Conservation (phyloP, 495 filamentous ascomycete genomes). For the Xylaria venustula region DNA sequence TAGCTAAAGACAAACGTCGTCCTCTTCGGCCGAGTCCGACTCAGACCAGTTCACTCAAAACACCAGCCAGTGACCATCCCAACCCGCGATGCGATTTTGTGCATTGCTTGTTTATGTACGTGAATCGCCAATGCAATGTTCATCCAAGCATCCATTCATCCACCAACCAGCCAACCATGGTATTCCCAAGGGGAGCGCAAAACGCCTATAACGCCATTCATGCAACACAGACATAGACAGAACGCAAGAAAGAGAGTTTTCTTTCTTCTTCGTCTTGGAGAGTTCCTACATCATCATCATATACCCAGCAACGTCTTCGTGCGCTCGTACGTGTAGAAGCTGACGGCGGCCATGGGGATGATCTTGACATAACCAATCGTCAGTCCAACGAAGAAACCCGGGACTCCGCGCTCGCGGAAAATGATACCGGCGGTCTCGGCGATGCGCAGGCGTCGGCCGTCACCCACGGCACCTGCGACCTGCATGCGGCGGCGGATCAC, state of each 20-base stretch:
- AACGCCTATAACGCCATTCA: no score
- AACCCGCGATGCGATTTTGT: no score
- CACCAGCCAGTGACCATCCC: background rate
- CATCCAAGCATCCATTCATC: no score
- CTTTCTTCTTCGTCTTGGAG: no score
- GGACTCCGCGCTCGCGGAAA: constrained; percentile 68
- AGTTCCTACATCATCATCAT: constrained; percentile 41
- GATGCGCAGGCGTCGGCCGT: constrained; percentile 75
- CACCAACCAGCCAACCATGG: no score
- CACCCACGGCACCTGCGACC: constrained; percentile 89
- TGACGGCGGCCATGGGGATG: constrained; percentile 83
- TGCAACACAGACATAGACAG: no score
- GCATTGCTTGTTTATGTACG: no score
- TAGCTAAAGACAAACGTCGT: no score
- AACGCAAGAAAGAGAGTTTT: no score
- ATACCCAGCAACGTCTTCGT: constrained; percentile 73
- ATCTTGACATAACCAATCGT: constrained; percentile 95
- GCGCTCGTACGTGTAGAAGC: constrained; percentile 77
- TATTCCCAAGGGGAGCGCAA: no score
- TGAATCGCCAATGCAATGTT: no score
- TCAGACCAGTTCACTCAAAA: constrained; percentile 2
- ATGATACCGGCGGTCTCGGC: constrained; percentile 74
- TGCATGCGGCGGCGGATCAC: constrained; percentile 93
- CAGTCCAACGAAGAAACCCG: constrained; percentile 89
- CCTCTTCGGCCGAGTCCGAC: no score